These are phyloP conservation scores for Cercophora sp. DNA, from an alignment of 495 filamentous ascomycete genomes.

Conservation along the genomic window DNA sequence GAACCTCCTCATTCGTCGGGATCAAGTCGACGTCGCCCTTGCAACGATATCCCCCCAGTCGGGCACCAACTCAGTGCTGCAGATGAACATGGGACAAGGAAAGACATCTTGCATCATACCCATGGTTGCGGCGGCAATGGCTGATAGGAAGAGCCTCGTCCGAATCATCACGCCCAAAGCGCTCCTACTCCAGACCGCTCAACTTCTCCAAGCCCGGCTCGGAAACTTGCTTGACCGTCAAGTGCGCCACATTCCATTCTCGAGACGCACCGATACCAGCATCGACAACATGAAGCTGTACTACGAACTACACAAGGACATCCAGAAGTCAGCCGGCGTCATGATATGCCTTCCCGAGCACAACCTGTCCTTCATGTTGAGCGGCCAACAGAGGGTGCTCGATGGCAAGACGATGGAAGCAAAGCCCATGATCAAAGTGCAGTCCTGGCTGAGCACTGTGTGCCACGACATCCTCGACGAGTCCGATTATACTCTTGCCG, in stretches of 20 bases:
- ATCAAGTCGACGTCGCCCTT: slow-evolving; percentile 50
- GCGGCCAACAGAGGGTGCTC: slow-evolving; percentile 43
- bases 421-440: slow-evolving; percentile 37
- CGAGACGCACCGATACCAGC: slow-evolving; percentile 38
- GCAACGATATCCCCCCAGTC: slow-evolving; percentile 47
- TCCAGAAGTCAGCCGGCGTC: slow-evolving; percentile 31
- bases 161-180: slow-evolving; percentile 51
- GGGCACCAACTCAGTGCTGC: slow-evolving; percentile 49
- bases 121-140: slow-evolving; percentile 48
- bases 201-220: slow-evolving; percentile 44
- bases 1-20: slow-evolving; percentile 48
- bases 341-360: slow-evolving; percentile 51
- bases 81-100: slow-evolving; percentile 52
- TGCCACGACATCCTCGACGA: slow-evolving; percentile 56
- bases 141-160: slow-evolving; percentile 39
- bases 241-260: slow-evolving; percentile 49
- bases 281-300: slow-evolving; percentile 31
- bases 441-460: slow-evolving; percentile 42
- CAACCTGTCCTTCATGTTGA: slow-evolving; percentile 49
- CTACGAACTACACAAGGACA: slow-evolving; percentile 30
- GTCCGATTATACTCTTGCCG: slow-evolving; percentile 50
- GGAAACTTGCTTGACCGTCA: slow-evolving; percentile 46
- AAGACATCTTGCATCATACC: slow-evolving; percentile 54
- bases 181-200: slow-evolving; percentile 47
- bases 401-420: slow-evolving; percentile 38